phyloP scores from a whole-genome alignment of 2,329 filamentous ascomycete genomes.

The Gaeumannomyces tritici region DNA sequence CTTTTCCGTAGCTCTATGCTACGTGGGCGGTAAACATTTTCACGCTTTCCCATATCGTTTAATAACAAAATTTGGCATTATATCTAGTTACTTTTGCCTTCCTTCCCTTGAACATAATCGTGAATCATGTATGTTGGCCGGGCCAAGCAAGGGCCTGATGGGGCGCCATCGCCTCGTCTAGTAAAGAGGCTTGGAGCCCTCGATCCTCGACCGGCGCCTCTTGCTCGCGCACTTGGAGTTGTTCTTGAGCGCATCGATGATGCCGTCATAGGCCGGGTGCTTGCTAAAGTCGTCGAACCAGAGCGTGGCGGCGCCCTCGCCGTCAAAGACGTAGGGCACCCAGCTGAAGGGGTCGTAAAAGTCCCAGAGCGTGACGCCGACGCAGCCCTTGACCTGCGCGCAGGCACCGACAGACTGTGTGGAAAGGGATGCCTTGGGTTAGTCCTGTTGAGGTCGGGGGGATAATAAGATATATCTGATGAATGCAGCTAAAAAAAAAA shows the following conservation, averaged over 20 bases:
- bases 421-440: background rate
- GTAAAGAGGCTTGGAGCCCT: background rate
- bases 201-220: background rate
- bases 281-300: constrained; percentile 21
- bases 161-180: background rate
- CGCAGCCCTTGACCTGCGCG: constrained; percentile 2
- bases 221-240: constrained; percentile 9
- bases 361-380: constrained; percentile 7
- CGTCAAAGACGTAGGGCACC: constrained; percentile 4
- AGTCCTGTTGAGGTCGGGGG: background rate
- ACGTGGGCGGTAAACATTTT: too few relatives aligned
- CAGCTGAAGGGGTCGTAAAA: constrained; percentile 6
- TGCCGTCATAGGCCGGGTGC: constrained; percentile 31
- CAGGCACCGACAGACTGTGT: constrained; percentile 3
- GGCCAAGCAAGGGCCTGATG: too few relatives aligned
- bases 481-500: too few relatives aligned
- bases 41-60: too few relatives aligned
- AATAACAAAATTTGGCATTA: too few relatives aligned
- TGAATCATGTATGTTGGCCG: too few relatives aligned
- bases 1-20: too few relatives aligned
- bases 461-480: too few relatives aligned
- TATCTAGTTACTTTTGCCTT: too few relatives aligned
- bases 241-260: constrained; percentile 24
- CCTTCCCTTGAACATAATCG: too few relatives aligned
- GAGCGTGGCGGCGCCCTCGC: constrained; percentile 1